Percentiles rank a stretch among this genome's conserved stretches.
Evolutionary conservation across 306 rosid species (phyloP).

Genomic region (Rubus idaeus): DNA sequence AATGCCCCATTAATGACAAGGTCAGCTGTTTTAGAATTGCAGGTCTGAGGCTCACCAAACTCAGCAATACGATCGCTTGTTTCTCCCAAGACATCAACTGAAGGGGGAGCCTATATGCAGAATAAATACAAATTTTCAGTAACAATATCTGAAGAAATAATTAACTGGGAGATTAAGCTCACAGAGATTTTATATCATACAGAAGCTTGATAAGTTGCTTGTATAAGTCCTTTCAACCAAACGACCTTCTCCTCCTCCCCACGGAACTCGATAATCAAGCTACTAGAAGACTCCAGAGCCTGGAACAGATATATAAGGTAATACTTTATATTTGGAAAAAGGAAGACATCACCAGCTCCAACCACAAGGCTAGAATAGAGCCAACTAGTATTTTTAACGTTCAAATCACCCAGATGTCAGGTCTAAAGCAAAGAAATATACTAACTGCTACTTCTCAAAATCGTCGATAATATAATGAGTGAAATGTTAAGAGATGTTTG

Average conservation of each 20-base stretch:
- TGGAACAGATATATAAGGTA: constrained; percentile 24
- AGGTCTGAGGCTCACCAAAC: constrained; percentile 36
- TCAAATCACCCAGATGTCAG: neutral
- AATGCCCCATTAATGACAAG: constrained; percentile 81
- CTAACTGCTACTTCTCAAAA: neutral
- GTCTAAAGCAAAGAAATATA: neutral
- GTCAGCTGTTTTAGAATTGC: constrained; percentile 58
- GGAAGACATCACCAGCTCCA: neutral
- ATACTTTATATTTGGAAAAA: neutral
- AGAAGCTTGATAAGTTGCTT: constrained; percentile 96
- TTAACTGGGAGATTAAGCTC: constrained; percentile 10
- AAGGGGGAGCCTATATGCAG: constrained; percentile 63
- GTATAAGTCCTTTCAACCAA: constrained; percentile 79
- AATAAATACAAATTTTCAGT: constrained; percentile 24
- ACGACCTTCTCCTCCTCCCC: constrained; percentile 65
- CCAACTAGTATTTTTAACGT: neutral
- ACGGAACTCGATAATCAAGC: constrained; percentile 77
- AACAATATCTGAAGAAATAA: constrained; percentile 17
- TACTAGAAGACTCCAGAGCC: constrained; percentile 91
- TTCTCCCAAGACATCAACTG: constrained; percentile 55
- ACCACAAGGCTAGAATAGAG: constrained; percentile 6
- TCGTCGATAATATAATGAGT: neutral
- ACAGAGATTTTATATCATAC: constrained; percentile 41
- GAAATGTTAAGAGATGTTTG: neutral
- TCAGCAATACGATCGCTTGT: constrained; percentile 39